Conservation (phyloP, 257 asterid species). For the Cinchona pubescens region DNA sequence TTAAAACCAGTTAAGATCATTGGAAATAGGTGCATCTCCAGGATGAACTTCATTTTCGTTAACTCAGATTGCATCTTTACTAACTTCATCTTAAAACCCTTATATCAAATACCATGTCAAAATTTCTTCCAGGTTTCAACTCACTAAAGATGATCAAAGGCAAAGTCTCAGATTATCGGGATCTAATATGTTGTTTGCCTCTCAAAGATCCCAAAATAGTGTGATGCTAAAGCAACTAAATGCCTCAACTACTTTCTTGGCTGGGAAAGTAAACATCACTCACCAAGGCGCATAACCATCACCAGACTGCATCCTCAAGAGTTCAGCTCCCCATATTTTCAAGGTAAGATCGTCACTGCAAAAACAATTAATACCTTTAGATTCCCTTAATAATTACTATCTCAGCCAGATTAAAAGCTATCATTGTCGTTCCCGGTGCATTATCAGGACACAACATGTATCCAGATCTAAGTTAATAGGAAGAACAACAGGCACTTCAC, state of each 20-base stretch:
- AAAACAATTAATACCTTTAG: constrained; percentile 4
- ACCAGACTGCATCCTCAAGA: constrained; percentile 42
- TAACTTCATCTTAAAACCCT: background rate
- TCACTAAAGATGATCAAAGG: background rate
- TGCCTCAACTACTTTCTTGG: background rate
- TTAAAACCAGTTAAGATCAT: background rate
- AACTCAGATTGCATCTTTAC: background rate
- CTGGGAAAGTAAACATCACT: constrained; percentile 26
- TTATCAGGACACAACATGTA: background rate
- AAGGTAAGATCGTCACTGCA: constrained; percentile 88
- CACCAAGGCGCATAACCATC: constrained; percentile 64
- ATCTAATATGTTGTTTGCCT: background rate
- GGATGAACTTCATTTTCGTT: constrained; percentile 2
- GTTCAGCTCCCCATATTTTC: constrained; percentile 75
- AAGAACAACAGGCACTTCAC: background rate
- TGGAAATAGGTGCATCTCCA: background rate
- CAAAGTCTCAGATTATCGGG: background rate
- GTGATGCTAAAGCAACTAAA: background rate
- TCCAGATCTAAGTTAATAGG: background rate
- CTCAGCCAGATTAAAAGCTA: background rate
- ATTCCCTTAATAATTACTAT: background rate
- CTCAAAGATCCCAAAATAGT: background rate
- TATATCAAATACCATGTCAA: background rate
- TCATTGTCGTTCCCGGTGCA: constrained; percentile 3
- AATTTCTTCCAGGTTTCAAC: background rate